These are phyloP conservation scores for Brassica juncea DNA, from an alignment of 345 rosid species.

Conservation along the genomic window DNA sequence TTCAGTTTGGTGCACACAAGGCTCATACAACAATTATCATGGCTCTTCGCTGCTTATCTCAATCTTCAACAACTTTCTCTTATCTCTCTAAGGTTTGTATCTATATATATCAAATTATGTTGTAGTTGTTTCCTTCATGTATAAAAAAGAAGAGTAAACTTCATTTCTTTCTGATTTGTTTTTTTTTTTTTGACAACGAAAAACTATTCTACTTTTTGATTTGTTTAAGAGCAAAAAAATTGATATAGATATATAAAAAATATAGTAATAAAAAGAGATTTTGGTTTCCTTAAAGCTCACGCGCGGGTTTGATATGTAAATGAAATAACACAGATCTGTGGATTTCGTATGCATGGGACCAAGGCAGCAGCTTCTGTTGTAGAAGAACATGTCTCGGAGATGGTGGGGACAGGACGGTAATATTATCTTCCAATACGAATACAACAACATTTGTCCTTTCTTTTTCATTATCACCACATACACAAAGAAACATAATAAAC, in stretches of 20 bases:
- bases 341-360: slow-evolving; percentile 36
- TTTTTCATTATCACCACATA: not conserved
- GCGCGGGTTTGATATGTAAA: not conserved
- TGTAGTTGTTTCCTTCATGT: too few relatives aligned
- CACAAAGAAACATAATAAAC: too few relatives aligned
- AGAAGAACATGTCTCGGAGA: slow-evolving; percentile 23
- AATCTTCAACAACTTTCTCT: slow-evolving; percentile 18
- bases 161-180: too few relatives aligned
- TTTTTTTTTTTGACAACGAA: too few relatives aligned
- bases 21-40: slow-evolving; percentile 23
- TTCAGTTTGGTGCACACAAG: slow-evolving; percentile 4
- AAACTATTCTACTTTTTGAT: too few relatives aligned
- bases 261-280: not conserved
- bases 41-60: slow-evolving; percentile 32
- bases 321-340: slow-evolving; percentile 27
- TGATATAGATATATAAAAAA: too few relatives aligned
- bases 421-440: not conserved
- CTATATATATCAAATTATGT: too few relatives aligned
- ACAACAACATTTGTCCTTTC: slow-evolving; percentile 7
- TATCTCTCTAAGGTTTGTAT: slow-evolving; percentile 29
- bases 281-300: slow-evolving; percentile 5
- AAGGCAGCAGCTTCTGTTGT: slow-evolving; percentile 35
- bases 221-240: too few relatives aligned
- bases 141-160: too few relatives aligned
- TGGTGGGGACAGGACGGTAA: slow-evolving; percentile 28